Conservation (phyloP, 2,329 filamentous ascomycete species). For the Diaporthe sp. region DNA sequence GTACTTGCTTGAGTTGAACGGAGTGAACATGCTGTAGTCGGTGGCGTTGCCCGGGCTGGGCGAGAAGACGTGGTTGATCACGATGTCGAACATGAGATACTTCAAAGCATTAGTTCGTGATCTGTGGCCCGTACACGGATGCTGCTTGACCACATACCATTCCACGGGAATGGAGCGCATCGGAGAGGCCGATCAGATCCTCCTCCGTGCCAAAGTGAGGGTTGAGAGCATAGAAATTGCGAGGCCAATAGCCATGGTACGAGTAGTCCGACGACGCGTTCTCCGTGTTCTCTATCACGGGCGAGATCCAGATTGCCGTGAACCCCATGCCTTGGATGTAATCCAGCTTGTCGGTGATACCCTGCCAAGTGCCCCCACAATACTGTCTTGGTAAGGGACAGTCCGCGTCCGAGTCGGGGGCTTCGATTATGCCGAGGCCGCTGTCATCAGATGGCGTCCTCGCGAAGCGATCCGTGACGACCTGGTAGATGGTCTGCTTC, state of each 20-base stretch:
- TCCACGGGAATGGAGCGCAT: slow-evolving; percentile 41
- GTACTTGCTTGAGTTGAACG: slow-evolving; percentile 46
- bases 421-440: neutral
- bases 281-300: slow-evolving; percentile 21
- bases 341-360: slow-evolving; percentile 28
- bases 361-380: slow-evolving; percentile 29
- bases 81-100: slow-evolving; percentile 73
- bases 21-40: slow-evolving; percentile 27
- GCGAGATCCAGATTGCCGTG: slow-evolving; percentile 34
- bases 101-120: neutral
- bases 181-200: slow-evolving; percentile 9
- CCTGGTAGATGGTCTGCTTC: slow-evolving; percentile 33
- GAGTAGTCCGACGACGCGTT: slow-evolving; percentile 38
- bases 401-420: neutral
- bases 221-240: slow-evolving; percentile 23
- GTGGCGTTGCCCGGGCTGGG: slow-evolving; percentile 41
- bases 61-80: slow-evolving; percentile 63
- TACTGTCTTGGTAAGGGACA: slow-evolving; percentile 17
- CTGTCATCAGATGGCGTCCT: slow-evolving; percentile 7
- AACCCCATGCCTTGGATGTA: slow-evolving; percentile 25
- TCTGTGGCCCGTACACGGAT: too few relatives aligned
- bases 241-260: slow-evolving; percentile 44
- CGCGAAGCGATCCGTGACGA: slow-evolving; percentile 18
- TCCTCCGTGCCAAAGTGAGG: slow-evolving; percentile 25
- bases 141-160: slow-evolving; percentile 41